These are phyloP conservation scores for Podospora bellae-mahoneyi DNA, from an alignment of 495 filamentous ascomycete genomes.

Conservation along the genomic window DNA sequence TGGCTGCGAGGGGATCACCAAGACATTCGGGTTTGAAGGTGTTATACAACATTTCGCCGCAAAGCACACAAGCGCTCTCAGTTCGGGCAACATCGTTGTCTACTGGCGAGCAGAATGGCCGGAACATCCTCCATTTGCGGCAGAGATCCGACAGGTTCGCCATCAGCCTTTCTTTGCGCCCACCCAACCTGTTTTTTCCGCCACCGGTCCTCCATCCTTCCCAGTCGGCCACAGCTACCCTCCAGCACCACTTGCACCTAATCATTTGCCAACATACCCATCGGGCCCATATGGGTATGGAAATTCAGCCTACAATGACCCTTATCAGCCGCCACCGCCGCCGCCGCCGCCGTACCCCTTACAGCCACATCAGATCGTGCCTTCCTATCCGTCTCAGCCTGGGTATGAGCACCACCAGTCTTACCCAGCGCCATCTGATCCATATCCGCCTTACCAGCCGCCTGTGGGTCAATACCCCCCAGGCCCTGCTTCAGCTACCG, in stretches of 20 bases:
- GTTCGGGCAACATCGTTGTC: conserved; percentile 63
- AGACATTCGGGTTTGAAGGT: conserved; percentile 69
- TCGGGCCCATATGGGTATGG: conserved; percentile 41
- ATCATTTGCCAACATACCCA: conserved; percentile 31
- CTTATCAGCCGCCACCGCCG: conserved; percentile 28
- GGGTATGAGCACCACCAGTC: conserved; percentile 26
- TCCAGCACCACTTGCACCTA: conserved; percentile 11
- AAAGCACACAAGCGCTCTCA: conserved; percentile 69
- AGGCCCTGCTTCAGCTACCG: conserved; percentile 12
- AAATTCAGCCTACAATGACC: conserved; percentile 35
- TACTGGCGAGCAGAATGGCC: conserved; percentile 81
- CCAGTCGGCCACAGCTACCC: conserved; percentile 38
- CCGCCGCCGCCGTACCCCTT: neutral
- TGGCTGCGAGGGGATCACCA: conserved; percentile 57
- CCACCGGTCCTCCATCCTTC: conserved; percentile 11
- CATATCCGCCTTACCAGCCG: conserved; percentile 29
- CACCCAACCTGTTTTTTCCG: conserved; percentile 2
- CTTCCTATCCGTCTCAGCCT: conserved; percentile 30
- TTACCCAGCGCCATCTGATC: conserved; percentile 28
- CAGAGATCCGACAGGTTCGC: conserved; percentile 46
- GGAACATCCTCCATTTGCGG: conserved; percentile 63
- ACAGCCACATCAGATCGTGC: conserved; percentile 33
- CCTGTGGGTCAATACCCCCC: conserved; percentile 23
- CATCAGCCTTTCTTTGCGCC: conserved; percentile 5
- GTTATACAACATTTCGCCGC: conserved; percentile 77